phyloP scores from a whole-genome alignment of 306 rosid species.

The Ochetophila trinervis region DNA sequence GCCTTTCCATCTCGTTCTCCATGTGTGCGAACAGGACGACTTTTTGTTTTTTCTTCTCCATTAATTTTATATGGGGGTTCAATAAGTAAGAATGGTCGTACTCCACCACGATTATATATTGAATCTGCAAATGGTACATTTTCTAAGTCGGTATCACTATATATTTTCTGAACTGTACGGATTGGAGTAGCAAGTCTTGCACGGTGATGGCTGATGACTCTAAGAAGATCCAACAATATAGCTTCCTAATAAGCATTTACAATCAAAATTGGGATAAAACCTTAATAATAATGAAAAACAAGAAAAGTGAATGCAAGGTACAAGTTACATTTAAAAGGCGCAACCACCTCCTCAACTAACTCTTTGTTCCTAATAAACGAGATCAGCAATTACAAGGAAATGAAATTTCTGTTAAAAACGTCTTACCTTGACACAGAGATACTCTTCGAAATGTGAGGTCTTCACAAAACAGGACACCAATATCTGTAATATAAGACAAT shows the following conservation, averaged over 20 bases:
- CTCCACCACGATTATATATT: conserved; percentile 39
- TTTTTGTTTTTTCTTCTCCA: conserved; percentile 62
- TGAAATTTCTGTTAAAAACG: conserved; percentile 1
- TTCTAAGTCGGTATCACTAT: conserved; percentile 65
- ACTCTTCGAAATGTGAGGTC: conserved; percentile 90
- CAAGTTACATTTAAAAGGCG: no score
- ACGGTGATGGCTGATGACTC: conserved; percentile 91
- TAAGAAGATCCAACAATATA: conserved; percentile 87
- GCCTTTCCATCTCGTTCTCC: conserved; percentile 66
- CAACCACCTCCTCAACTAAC: no score
- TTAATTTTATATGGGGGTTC: conserved; percentile 64
- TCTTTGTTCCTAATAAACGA: not conserved
- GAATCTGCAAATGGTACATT: conserved; percentile 70
- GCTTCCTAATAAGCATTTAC: conserved; percentile 55
- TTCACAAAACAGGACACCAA: conserved; percentile 90
- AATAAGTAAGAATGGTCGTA: conserved; percentile 67
- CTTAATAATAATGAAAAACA: not conserved
- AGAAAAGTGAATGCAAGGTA: not conserved
- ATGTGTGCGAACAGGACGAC: conserved; percentile 39
- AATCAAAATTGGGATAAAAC: conserved; percentile 32
- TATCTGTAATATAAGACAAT: conserved; percentile 50
- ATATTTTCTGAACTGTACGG: conserved; percentile 80
- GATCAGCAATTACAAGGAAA: conserved; percentile 2
- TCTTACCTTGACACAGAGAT: conserved; percentile 86
- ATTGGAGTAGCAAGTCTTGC: conserved; percentile 98